Evolutionary conservation across 2,329 filamentous ascomycete species (phyloP).

Genomic region (Arthrobotrys sinensis): DNA sequence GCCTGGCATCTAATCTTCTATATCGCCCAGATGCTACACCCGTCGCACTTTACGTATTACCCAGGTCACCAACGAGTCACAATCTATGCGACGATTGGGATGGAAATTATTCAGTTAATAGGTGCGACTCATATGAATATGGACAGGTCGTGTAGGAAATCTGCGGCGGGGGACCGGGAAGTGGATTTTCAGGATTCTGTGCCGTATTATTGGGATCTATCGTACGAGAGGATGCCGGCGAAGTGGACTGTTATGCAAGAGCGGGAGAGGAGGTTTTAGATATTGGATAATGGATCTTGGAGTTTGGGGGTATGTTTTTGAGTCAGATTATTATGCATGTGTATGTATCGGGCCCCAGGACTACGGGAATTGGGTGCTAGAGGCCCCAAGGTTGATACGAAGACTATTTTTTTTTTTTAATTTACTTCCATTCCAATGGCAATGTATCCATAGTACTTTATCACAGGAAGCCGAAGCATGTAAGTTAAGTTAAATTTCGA

Average conservation of each 20-base stretch:
- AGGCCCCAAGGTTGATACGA: too few species aligned
- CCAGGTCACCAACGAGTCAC: slow-evolving; percentile 16
- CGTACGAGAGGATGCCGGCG: neutral
- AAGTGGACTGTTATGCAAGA: neutral
- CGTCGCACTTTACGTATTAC: slow-evolving; percentile 21
- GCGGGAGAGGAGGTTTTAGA: neutral
- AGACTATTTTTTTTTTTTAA: too few species aligned
- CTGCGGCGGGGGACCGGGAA: slow-evolving; percentile 1
- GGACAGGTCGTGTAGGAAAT: slow-evolving; percentile 13
- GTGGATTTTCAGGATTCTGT: slow-evolving; percentile 29
- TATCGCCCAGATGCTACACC: slow-evolving; percentile 8
- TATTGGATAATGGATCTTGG: neutral
- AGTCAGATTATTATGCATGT: slow-evolving; percentile 12
- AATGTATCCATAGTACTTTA: too few species aligned
- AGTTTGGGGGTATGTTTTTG: neutral
- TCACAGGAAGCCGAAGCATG: too few species aligned
- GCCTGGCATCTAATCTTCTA: slow-evolving; percentile 31
- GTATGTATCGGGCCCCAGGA: too few species aligned
- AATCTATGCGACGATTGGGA: neutral
- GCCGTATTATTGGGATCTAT: slow-evolving; percentile 21
- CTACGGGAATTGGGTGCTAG: too few species aligned
- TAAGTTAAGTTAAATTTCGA: too few species aligned
- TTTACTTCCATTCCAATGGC: too few species aligned
- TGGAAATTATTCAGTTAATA: slow-evolving; percentile 15
- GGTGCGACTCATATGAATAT: slow-evolving; percentile 22